phyloP scores from a whole-genome alignment of 2,329 filamentous ascomycete genomes.

The Sarocladium kiliense region DNA sequence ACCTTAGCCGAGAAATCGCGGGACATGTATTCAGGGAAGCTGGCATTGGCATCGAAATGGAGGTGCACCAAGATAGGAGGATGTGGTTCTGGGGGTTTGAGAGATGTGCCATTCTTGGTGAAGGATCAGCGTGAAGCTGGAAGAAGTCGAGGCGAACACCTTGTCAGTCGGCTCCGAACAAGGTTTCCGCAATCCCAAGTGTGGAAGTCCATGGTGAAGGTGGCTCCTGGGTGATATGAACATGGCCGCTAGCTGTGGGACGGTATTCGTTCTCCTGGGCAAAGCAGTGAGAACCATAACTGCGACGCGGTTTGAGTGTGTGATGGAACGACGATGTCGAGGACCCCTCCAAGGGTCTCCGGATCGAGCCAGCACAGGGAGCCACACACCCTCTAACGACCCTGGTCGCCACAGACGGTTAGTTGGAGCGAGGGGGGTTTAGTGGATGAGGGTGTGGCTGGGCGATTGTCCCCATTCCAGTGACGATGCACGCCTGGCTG shows the following conservation, averaged over 20 bases:
- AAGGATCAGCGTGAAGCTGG: neutral
- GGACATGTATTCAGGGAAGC: neutral
- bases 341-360: slow-evolving; percentile 14
- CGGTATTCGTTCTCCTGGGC: neutral
- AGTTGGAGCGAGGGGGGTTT: neutral
- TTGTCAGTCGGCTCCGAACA: neutral
- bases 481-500: no score
- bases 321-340: slow-evolving; percentile 18
- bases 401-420: neutral
- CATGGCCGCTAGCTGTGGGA: neutral
- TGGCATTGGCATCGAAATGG: neutral
- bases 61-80: neutral
- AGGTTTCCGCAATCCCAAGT: no score
- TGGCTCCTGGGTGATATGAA: neutral
- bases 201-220: neutral
- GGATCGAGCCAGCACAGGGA: slow-evolving; percentile 20
- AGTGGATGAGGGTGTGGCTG: neutral
- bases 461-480: no score
- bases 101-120: neutral
- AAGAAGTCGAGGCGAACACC: neutral
- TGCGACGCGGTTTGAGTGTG: neutral
- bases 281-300: neutral
- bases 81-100: neutral
- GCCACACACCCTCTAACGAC: neutral
- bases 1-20: neutral